Conservation (phyloP, 768 basidiomycete species). For the Thelephora aurantiotincta region DNA sequence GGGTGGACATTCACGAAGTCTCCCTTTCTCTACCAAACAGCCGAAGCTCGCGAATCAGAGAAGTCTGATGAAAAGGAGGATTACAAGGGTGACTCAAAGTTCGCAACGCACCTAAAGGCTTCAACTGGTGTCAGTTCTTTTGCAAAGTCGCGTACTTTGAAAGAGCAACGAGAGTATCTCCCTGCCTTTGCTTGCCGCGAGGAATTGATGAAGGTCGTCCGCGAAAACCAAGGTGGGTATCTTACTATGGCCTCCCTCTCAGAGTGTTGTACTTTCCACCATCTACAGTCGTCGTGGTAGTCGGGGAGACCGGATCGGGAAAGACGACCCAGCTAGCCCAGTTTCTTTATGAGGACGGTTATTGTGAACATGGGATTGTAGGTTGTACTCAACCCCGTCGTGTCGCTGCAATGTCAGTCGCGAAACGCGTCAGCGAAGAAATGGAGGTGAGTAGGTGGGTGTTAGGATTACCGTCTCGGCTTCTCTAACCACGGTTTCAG, state of each 20-base stretch:
- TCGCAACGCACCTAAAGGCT: conserved; percentile 84
- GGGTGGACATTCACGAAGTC: conserved; percentile 75
- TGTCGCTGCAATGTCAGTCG: conserved; percentile 98
- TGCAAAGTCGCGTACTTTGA: conserved; percentile 68
- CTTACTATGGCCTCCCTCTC: neutral
- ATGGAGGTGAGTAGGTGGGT: conserved; percentile 61
- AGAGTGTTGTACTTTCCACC: neutral
- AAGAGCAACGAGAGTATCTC: conserved; percentile 91
- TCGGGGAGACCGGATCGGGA: conserved; percentile 99
- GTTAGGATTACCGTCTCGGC: neutral
- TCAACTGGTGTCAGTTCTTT: conserved; percentile 70
- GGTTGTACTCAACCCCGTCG: conserved; percentile 98
- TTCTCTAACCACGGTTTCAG: conserved; percentile 19
- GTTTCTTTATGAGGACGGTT: conserved; percentile 95
- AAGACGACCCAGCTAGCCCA: conserved; percentile 96
- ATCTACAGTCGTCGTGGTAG: conserved; percentile 70
- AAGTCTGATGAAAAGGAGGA: conserved; percentile 41
- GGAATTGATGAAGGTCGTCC: conserved; percentile 72
- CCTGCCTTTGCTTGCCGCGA: conserved; percentile 97
- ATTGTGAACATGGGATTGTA: conserved; percentile 76
- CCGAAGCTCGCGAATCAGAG: conserved; percentile 29
- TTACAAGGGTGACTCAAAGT: conserved; percentile 93
- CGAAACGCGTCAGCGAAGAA: conserved; percentile 99
- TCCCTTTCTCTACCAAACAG: conserved; percentile 12
- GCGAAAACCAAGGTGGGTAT: conserved; percentile 83